Conservation (phyloP, 768 basidiomycete genomes). For the Sporobolomyces roseus region DNA sequence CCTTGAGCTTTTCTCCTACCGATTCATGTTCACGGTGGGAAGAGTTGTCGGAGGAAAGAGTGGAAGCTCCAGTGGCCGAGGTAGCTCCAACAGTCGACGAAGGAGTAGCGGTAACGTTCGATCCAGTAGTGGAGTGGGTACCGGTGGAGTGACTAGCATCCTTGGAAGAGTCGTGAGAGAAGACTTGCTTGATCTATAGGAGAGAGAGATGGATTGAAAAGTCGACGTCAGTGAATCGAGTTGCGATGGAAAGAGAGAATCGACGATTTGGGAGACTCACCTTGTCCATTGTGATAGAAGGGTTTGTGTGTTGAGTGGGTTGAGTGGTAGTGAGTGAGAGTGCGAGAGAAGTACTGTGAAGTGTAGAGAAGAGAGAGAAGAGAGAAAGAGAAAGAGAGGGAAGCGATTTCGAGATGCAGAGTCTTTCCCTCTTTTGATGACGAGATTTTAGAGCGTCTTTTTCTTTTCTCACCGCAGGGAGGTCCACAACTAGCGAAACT, state of each 20-base stretch:
- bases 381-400: background rate
- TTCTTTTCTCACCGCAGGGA: no score
- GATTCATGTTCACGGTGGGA: no score
- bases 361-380: slow-evolving; percentile 3
- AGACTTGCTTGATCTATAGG: slow-evolving; percentile 33
- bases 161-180: slow-evolving; percentile 30
- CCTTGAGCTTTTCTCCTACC: background rate
- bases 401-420: slow-evolving; percentile 2
- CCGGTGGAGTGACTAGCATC: background rate
- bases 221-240: background rate
- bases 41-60: no score
- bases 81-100: background rate
- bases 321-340: background rate
- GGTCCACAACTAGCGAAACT: no score
- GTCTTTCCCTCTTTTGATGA: background rate
- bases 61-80: background rate
- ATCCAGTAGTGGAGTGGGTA: background rate
- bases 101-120: background rate
- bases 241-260: background rate
- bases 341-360: background rate
- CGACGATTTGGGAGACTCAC: background rate
- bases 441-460: background rate
- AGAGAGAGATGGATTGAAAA: background rate
- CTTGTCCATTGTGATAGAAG: slow-evolving; percentile 21
- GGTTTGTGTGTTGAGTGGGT: no score